Percentiles rank a stretch among this genome's conserved stretches.
These are phyloP conservation scores for Cyphellophora attinorum DNA, from an alignment of 2,329 filamentous ascomycete species.

Conservation along the genomic window DNA sequence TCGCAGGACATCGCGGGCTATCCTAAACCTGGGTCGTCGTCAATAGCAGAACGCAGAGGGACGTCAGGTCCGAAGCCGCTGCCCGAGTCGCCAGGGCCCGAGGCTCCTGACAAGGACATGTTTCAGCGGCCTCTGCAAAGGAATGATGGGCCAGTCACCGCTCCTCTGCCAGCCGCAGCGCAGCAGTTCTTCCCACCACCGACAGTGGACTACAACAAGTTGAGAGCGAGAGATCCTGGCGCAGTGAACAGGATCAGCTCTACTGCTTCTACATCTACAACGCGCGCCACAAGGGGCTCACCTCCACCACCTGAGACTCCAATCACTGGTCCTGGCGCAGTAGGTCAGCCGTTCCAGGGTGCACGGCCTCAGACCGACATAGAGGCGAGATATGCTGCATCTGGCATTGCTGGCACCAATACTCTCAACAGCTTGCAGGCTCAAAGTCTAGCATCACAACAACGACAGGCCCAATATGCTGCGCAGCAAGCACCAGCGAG, in stretches of 20 bases:
- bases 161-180: slow-evolving; percentile 42
- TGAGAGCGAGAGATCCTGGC: slow-evolving; percentile 43
- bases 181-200: slow-evolving; percentile 57
- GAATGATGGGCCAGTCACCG: slow-evolving; percentile 15
- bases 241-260: slow-evolving; percentile 59
- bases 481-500: slow-evolving; percentile 42
- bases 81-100: slow-evolving; percentile 70
- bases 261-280: slow-evolving; percentile 87
- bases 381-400: slow-evolving; percentile 81
- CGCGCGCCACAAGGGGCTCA: slow-evolving; percentile 80
- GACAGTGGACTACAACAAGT: slow-evolving; percentile 21
- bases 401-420: slow-evolving; percentile 77
- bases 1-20: slow-evolving; percentile 29
- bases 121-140: slow-evolving; percentile 56
- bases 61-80: slow-evolving; percentile 67
- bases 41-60: slow-evolving; percentile 70
- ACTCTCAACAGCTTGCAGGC: slow-evolving; percentile 74
- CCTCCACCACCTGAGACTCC: slow-evolving; percentile 93
- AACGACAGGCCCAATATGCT: slow-evolving; percentile 66
- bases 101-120: slow-evolving; percentile 64
- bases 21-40: slow-evolving; percentile 45
- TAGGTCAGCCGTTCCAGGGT: slow-evolving; percentile 1
- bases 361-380: slow-evolving; percentile 63
- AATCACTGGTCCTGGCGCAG: slow-evolving; percentile 61
- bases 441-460: slow-evolving; percentile 69